Evolutionary conservation across 108 stramenopile species (phyloP).

Genomic region (Epipyxis sp.): DNA sequence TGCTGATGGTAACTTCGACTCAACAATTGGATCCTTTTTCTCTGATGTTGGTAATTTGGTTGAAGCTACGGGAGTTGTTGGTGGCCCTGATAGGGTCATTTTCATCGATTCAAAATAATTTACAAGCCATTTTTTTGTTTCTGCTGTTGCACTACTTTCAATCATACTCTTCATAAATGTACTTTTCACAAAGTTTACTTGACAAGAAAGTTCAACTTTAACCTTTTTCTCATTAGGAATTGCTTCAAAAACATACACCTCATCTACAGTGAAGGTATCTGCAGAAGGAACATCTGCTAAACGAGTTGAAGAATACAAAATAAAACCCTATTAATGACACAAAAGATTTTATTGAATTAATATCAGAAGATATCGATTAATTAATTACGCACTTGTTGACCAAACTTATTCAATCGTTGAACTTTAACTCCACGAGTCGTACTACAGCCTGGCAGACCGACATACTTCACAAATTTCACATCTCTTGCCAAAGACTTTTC

Average conservation of each 20-base stretch:
- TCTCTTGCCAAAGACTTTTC: slow-evolving; percentile 9
- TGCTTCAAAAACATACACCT: background rate
- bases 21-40: no score
- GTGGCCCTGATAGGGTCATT: no score
- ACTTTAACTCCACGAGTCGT: background rate
- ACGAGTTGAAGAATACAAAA: background rate
- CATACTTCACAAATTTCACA: background rate
- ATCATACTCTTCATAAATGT: slow-evolving; percentile 1
- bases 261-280: slow-evolving; percentile 16
- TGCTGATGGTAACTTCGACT: no score
- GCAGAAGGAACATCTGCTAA: slow-evolving; percentile 21
- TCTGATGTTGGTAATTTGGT: no score
- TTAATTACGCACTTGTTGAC: no score
- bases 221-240: background rate
- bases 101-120: slow-evolving; percentile 1
- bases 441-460: background rate
- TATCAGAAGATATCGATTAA: no score
- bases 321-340: background rate
- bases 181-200: slow-evolving; percentile 27
- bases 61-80: no score
- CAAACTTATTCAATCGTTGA: background rate
- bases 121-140: slow-evolving; percentile 7
- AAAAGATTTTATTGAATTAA: no score
- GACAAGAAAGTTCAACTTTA: background rate
- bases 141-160: background rate